Conservation (phyloP, 2,329 filamentous ascomycete species). For the Ceratocystis papillata region DNA sequence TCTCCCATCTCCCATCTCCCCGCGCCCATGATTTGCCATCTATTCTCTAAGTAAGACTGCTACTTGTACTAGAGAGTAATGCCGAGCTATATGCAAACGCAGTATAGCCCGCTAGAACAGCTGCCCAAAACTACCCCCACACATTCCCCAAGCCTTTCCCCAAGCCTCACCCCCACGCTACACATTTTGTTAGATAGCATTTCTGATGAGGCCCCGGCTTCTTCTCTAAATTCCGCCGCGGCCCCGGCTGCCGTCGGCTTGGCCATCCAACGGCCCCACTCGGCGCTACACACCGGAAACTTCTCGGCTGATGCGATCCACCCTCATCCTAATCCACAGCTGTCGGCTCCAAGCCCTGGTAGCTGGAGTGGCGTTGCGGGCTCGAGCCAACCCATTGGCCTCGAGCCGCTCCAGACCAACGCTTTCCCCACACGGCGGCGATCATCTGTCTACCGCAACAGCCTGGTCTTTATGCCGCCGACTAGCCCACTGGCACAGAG, state of each 20-base stretch:
- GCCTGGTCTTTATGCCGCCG: slow-evolving; percentile 66
- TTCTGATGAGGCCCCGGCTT: background rate
- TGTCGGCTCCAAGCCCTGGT: background rate
- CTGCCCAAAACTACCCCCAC: background rate
- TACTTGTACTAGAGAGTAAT: background rate
- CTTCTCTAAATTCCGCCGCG: background rate
- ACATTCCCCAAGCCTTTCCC: background rate
- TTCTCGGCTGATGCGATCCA: slow-evolving; percentile 42
- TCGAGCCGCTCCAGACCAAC: background rate
- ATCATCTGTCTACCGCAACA: slow-evolving; percentile 20
- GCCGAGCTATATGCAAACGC: slow-evolving; percentile 1
- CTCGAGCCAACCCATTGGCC: background rate
- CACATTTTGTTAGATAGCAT: background rate
- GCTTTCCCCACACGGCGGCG: background rate
- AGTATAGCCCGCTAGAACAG: background rate
- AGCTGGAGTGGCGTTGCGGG: background rate
- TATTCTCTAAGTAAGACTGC: background rate
- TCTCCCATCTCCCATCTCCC: too few species aligned
- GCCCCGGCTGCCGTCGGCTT: slow-evolving; percentile 27
- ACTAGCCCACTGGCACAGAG: slow-evolving; percentile 89
- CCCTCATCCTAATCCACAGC: background rate
- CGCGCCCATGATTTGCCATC: background rate
- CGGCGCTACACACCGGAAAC: slow-evolving; percentile 58
- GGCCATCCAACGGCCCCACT: slow-evolving; percentile 71
- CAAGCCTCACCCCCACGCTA: background rate